Evolutionary conservation across 2,329 filamentous ascomycete genomes (phyloP), one percentile per base, ranked within the genome.

Genomic region (Exophiala aquamarina): DNA sequence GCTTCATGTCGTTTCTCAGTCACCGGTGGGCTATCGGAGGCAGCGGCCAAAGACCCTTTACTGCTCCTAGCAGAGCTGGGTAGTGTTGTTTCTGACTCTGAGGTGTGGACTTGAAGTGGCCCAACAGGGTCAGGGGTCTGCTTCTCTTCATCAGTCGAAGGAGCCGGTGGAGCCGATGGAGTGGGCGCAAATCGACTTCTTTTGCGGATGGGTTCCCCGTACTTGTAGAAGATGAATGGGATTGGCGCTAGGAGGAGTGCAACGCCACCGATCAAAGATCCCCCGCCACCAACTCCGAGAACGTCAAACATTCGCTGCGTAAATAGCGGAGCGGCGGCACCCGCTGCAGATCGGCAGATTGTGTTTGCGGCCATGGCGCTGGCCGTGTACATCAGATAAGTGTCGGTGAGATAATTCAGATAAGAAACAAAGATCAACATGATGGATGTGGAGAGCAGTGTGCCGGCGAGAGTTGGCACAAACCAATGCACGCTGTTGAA

Each of bases 271-370:
- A 71, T 70, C 15, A 76, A 56, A 18, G 63, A 69, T 4, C 68
- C 69, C 8, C 71, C 73, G 69, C 73, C 75, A 47, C 73, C 70
- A 13, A 74, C 70, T 2, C 72, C 72, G 11, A 76, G 60, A 13
- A 63, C 59, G 2, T 63, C 18, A 45, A 74, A 76, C 67, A 76
- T 69, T 14, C 70, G 62, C 2, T 59, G 65, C 7, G 72, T 74
- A 61, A 75, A 75, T 4, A 76, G 61, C 3, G 73, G 73, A 49
- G 76, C 74, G 3, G 67, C 68, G 2, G 73, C 70, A 39, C 71
- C 74, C 20, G 71, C 72, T 7, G 73, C 49, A 0, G 71, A 73
- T 20, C 74, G 66, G 18, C 75, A 55, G 3, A 77, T 66, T 1
- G 71, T 69, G 56, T 72, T 75, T 3, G 71, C 73, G 3, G 69